Evolutionary conservation across 805 yeast species (phyloP), one percentile per base, ranked within the genome.

Genomic region (Nakazawaea ambrosiae): DNA sequence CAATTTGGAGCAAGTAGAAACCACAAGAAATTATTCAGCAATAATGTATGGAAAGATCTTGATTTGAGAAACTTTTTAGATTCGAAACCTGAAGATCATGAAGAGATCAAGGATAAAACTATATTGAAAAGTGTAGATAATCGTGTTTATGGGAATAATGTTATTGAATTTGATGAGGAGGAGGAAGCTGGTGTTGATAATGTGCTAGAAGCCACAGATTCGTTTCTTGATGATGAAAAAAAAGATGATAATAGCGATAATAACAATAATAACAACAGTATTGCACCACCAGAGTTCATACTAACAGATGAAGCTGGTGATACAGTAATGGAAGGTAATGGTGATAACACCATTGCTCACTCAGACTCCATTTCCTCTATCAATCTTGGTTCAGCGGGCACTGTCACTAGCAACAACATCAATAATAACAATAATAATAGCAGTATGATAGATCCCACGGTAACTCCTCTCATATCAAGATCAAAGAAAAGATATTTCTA

Each of bases 11-110:
- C 33, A n/a, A 8, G 37, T 5, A 29, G 28, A n/a, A 39, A 20
- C n/a, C 28, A 25, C 8, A 33, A 23, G 18, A 39, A 34, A 18
- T 22, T 39, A 12, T 25, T 39, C 5, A 9, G 32, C 9, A 34
- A 39, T 18, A 34, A 26, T 19, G 26, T 29, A 3, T 39, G 42
- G 42, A 30, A 31, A 23, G 39, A 39, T 34, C 20, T 27, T 4
- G 42, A 39, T 18, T 27, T 39, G 22, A 24, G 26, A 19, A 34
- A 26, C 11, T 39, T 39, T 22, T 27, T 39, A 17, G 25, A 27
- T 6, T 20, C 20, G n/a, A 20, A 20, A 10, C 8, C n/a, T 6
- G 18, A 26, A 10, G 25, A 27, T 12, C 4, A n/a, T 4, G 37
- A 30, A 6, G 17, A 9, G 4, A 22, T 17, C 19, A 17, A 27